Base-by-base conservation (phyloP, 768 basidiomycete species). In the Pulveroboletus sp. region DNA sequence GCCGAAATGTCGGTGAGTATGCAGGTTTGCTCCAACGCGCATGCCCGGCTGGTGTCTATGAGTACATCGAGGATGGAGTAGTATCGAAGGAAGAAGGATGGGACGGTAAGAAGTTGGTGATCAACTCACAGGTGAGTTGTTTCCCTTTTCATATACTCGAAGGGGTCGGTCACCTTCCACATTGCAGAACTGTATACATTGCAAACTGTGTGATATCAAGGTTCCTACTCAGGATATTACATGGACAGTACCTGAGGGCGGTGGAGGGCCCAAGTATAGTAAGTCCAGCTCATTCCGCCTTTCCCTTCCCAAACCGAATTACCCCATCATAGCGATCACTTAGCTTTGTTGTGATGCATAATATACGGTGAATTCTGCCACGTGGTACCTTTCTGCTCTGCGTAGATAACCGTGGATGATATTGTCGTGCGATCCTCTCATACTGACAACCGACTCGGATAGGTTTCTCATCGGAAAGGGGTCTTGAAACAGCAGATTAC, bases 191-290 rank as follows among this genome's bases (percentile, higher is more conserved):
- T 91, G 89, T 63, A 89, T 91, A 30, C 89, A 95, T 64, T 96
- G 93, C 74, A 96, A 94, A 69, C 74, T 96, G 36, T 99, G 95
- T 65, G 92, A 93, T 53, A 84, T 99, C 72, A 97, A 99, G 71
- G 89, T 89, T 5, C 94, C 94, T 4, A 92, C 92, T 2, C 91
- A 96, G 64, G 95, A 97, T 67, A 96, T 99, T 58, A 90, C 86
- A 14, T 98, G 95, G 95, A 86, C 84, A 6, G 93, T 96, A 0
- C 96, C 96, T 0, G 93, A 98, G 70, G 95, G 94, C 11, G 89
- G 92, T 12, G 95, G 95, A 27, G 95, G 95, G 44, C 95, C 94
- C 31, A 95, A 95, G 68, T 98, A 96, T 64, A 88, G 93, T 95
- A 59, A 30, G 62, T 47, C 4, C 43, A 11, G n/a, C 17, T 34